phyloP scores from a whole-genome alignment of 805 yeast genomes.

The Cyberlindnera mycetangii region DNA sequence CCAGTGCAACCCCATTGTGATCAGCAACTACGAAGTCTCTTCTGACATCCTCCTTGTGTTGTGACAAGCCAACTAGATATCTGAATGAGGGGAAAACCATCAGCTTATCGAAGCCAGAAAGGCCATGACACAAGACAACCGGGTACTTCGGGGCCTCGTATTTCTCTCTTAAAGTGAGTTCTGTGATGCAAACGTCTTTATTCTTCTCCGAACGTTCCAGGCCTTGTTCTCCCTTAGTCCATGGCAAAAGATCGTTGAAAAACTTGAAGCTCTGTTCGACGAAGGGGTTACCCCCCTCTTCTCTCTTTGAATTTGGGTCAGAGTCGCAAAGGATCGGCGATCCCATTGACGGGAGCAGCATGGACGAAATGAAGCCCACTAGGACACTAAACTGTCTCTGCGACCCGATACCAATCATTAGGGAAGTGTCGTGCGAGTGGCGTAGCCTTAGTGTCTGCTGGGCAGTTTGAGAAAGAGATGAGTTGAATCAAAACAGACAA shows the following conservation, averaged over 20 bases:
- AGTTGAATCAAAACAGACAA: no score
- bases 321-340: neutral
- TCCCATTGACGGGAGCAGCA: neutral
- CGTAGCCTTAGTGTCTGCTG: no score
- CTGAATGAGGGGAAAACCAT: constrained; percentile 41
- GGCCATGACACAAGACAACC: constrained; percentile 81
- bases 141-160: constrained; percentile 68
- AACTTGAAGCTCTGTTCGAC: neutral
- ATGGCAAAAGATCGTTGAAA: constrained; percentile 9
- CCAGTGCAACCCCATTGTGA: constrained; percentile 42
- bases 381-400: neutral
- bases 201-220: constrained; percentile 5
- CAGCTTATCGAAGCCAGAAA: constrained; percentile 72
- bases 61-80: constrained; percentile 26
- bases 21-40: constrained; percentile 24
- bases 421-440: no score
- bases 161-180: constrained; percentile 28
- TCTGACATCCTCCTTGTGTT: constrained; percentile 13
- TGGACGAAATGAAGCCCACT: neutral
- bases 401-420: neutral
- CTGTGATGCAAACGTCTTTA: constrained; percentile 14
- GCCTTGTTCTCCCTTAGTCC: constrained; percentile 11
- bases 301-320: neutral
- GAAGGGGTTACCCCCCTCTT: constrained; percentile 2
- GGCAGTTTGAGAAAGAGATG: no score